Evolutionary conservation across 805 yeast species (phyloP).

Genomic region (Myxozyma melibiosi): DNA sequence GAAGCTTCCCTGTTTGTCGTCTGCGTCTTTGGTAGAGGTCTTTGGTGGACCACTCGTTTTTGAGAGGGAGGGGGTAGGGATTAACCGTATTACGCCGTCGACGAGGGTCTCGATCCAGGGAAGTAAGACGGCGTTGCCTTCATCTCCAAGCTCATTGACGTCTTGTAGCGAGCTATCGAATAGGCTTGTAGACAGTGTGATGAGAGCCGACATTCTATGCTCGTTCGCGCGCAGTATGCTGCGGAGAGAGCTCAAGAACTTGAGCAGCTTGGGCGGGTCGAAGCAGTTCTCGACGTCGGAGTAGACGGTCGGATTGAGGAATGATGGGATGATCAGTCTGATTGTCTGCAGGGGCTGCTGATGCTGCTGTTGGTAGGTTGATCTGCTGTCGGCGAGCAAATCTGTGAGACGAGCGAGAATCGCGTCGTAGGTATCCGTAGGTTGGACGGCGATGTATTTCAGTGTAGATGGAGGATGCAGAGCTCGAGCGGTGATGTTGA

Average conservation of each 20-base stretch:
- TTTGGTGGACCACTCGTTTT: conserved; percentile 21
- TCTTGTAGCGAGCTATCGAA: too few species aligned
- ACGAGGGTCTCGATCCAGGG: conserved; percentile 59
- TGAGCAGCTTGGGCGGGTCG: conserved; percentile 8
- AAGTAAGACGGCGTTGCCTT: conserved; percentile 44
- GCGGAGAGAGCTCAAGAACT: conserved; percentile 12
- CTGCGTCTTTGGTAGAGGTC: conserved; percentile 9
- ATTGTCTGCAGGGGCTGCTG: not conserved
- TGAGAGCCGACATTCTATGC: conserved; percentile 4
- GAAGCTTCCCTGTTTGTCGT: conserved; percentile 1
- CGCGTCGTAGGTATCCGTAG: not conserved
- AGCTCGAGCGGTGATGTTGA: conserved; percentile 19
- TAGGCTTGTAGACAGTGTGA: conserved; percentile 22
- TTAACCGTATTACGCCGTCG: conserved; percentile 54
- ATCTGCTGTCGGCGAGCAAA: too few species aligned
- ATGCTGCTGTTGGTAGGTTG: too few species aligned
- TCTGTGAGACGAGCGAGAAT: not conserved
- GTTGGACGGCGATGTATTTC: conserved; percentile 1
- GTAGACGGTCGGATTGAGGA: conserved; percentile 20
- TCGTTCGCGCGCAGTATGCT: conserved; percentile 13
- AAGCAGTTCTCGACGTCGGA: conserved; percentile 3
- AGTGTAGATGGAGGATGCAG: conserved; percentile 11
- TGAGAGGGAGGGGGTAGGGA: conserved; percentile 30
- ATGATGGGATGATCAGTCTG: conserved; percentile 18
- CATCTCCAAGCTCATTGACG: not conserved